Base-by-base conservation (phyloP, 352 stramenopile species). In the Phytophthora boehmeriae region DNA sequence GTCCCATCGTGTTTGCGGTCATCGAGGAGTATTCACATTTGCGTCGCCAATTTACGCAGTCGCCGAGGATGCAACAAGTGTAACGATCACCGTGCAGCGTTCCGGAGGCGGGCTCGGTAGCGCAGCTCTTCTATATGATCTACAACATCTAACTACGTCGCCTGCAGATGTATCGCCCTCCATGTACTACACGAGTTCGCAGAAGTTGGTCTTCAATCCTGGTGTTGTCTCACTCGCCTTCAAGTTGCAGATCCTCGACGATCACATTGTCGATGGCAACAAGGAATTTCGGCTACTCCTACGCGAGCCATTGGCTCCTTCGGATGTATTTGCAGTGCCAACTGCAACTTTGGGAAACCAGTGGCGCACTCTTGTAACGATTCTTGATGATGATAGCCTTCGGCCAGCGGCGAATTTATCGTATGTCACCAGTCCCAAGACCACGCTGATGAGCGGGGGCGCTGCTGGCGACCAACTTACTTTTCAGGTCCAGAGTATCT, bases 171-270 rank as follows among this genome's bases (percentile, higher is more conserved):
- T 97, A 1, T 92, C 88, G 0, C 63, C 90, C 4, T 97, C 88
- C 0, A 86, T 90, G 23, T 86, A 86, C 54, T 98, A 98, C 64
- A 98, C 93, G 13, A 83, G 73, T 43, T 80, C 72, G 23, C 86
- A 90, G 66, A 76, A 66, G 30, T 64, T 98, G 8, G 64, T 80
- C 27, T 98, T 98, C 56, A 61, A 58, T 0, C 73, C 79, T 14
- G 91, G 88, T 5, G 78, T 97, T 19, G 76, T 98, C 16, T 76
- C 88, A 22, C 77, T 96, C 34, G 86, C 84, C 27, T 98, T 98
- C 70, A 63, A 92, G 23, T 54, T 98, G 20, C 93, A 90, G 17
- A 96, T 98, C 54, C 90, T 98, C 59, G 92, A 98, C 54, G 90
- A 98, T 54, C 82, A 86, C 27, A 39, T 84, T 27, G 54, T 83